phyloP scores from a whole-genome alignment of 1,284 basidiomycete genomes.

The Clitocybe nebularis region DNA sequence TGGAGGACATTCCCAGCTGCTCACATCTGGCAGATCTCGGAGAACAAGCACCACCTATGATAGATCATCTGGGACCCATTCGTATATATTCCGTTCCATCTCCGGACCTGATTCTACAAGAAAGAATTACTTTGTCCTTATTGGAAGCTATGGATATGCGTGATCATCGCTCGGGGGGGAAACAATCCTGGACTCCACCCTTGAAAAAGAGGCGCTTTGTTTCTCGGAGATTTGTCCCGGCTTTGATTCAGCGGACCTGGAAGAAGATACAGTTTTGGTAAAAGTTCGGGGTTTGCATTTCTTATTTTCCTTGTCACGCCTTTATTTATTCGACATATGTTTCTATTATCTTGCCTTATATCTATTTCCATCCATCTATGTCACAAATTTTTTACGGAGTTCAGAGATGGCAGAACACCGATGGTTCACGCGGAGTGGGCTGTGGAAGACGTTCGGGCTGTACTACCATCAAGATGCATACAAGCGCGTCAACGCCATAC shows the following conservation, averaged over 20 bases:
- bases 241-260: neutral
- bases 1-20: too few species aligned
- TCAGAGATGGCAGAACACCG: too few species aligned
- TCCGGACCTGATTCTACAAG: constrained; percentile 23
- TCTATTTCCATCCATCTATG: too few species aligned
- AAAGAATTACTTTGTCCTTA: constrained; percentile 33
- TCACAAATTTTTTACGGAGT: too few species aligned
- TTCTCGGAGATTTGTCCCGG: neutral
- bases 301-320: too few species aligned
- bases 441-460: too few species aligned
- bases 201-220: neutral
- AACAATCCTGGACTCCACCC: neutral
- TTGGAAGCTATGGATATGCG: constrained; percentile 31
- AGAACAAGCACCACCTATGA: neutral
- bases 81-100: neutral
- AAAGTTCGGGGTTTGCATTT: neutral
- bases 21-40: neutral
- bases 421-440: too few species aligned
- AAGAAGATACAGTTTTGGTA: constrained; percentile 4
- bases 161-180: constrained; percentile 9
- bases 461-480: too few species aligned
- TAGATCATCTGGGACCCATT: neutral
- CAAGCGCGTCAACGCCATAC: too few species aligned
- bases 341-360: too few species aligned
- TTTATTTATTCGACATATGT: too few species aligned